Base-by-base conservation (phyloP, 306 rosid genomes). In the Heteromeles arbutifolia region DNA sequence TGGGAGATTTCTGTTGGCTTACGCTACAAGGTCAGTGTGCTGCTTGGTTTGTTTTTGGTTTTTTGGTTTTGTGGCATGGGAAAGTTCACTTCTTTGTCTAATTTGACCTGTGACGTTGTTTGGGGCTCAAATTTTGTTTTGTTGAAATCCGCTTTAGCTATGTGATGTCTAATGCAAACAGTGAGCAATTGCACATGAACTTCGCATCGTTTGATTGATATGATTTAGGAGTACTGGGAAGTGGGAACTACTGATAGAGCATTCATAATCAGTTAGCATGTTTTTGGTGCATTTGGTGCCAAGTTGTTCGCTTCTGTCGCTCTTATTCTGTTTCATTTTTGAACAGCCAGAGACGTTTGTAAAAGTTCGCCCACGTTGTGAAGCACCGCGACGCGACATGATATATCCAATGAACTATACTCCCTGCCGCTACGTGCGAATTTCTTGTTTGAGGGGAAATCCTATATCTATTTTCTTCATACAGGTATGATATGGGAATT, bases 1-100 rank as follows among this genome's bases (percentile, higher is more conserved):
- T 93, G 98, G 98, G 98, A 93, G 72, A 89, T 93, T 86, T 89
- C 96, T 4, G 93, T 85, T 76, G 98, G 98, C 69, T 87, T 93
- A 72, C 97, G 98, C 17, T 93, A 86, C 89, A 93, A 93, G 98
- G 98, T 93, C 80, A 68, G 78, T 74, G 19, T 13, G 72, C 57
- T 76, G 56, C 54, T 72, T 53, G 19, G 0, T 70, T 29, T 75
- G 44, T 31, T 50, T 53, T 54, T 52, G 50, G 11, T 37, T 61
- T 37, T 56, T 53, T 34, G 37, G 37, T 21, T 28, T 64, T 41
- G 9, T 17, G 19, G 11, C 32, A 64, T 18, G 68, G 68, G 24
- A 57, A 24, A 29, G 28, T 75, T 26, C 17, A 19, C 48, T 50
- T 22, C 31, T 71, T 43, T 62, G 11, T 31, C 31, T 26, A 26